A percentile compares a stretch with the other conserved stretches of the same genome.
phyloP scores from a whole-genome alignment of 352 stramenopile species.

The Phytophthora pistaciae region DNA sequence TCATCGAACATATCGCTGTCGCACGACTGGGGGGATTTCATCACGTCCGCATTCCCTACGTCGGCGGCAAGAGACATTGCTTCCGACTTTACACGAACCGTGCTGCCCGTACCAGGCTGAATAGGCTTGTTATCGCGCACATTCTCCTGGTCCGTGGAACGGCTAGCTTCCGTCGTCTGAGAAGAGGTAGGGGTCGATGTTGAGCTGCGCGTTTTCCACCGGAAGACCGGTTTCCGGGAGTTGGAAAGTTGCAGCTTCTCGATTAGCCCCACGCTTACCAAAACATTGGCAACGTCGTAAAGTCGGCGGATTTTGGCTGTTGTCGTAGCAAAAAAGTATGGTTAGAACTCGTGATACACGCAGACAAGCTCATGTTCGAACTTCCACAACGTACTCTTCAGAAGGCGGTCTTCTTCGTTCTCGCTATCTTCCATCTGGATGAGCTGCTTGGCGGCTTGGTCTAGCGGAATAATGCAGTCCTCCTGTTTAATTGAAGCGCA shows the following conservation, averaged over 20 bases:
- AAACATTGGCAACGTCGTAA: slow-evolving; percentile 98
- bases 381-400: slow-evolving; percentile 72
- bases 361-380: not conserved
- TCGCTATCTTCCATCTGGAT: slow-evolving; percentile 88
- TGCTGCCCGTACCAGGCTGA: not conserved
- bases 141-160: not conserved
- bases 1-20: slow-evolving; percentile 73
- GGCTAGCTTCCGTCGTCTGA: not conserved
- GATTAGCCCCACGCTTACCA: slow-evolving; percentile 93
- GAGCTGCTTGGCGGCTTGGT: slow-evolving; percentile 94
- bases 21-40: slow-evolving; percentile 69
- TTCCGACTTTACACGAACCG: slow-evolving; percentile 14
- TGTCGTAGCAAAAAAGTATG: not conserved
- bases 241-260: slow-evolving; percentile 89
- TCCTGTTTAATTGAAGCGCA: slow-evolving; percentile 50
- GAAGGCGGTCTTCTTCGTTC: slow-evolving; percentile 76
- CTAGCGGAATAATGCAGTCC: slow-evolving; percentile 92
- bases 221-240: slow-evolving; percentile 86
- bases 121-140: slow-evolving; percentile 10
- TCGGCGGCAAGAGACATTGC: slow-evolving; percentile 16
- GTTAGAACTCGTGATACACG: slow-evolving; percentile 6
- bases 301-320: slow-evolving; percentile 95
- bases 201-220: slow-evolving; percentile 65
- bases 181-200: not conserved
- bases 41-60: slow-evolving; percentile 29